Evolutionary conservation across 306 rosid species (phyloP).

Genomic region (Geum urbanum): DNA sequence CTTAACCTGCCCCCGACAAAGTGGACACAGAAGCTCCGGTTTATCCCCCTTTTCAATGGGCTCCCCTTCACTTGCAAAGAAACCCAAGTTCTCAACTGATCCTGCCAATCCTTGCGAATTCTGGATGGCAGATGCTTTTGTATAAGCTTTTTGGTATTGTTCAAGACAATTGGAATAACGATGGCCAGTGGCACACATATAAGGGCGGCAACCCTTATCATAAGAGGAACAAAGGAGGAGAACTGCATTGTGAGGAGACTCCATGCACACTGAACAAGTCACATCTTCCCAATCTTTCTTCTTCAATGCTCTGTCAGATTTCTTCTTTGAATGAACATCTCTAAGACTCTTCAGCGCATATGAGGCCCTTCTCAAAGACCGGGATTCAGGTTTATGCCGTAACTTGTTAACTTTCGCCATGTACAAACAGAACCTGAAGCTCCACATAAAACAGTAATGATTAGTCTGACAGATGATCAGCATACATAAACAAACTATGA

Average conservation of each 20-base stretch:
- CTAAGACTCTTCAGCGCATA: slow-evolving; percentile 40
- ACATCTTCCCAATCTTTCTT: slow-evolving; percentile 82
- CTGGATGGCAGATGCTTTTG: slow-evolving; percentile 52
- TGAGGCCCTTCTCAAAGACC: slow-evolving; percentile 17
- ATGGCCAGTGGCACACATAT: slow-evolving; percentile 90
- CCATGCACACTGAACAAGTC: slow-evolving; percentile 93
- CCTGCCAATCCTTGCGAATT: slow-evolving; percentile 33
- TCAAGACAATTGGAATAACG: slow-evolving; percentile 95
- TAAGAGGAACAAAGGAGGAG: slow-evolving; percentile 96
- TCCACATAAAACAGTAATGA: slow-evolving; percentile 15
- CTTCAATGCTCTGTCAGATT: slow-evolving; percentile 40
- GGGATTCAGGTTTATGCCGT: slow-evolving; percentile 15
- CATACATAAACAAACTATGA: not conserved
- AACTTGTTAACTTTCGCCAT: slow-evolving; percentile 47
- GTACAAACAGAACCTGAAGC: slow-evolving; percentile 30
- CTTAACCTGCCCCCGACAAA: slow-evolving; percentile 89
- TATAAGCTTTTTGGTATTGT: slow-evolving; percentile 84
- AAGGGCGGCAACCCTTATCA: slow-evolving; percentile 94
- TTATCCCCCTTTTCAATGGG: slow-evolving; percentile 38
- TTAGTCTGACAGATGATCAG: not conserved
- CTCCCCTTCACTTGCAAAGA: slow-evolving; percentile 43
- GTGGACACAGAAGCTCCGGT: slow-evolving; percentile 91
- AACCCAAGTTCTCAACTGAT: slow-evolving; percentile 33
- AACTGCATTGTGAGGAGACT: slow-evolving; percentile 95
- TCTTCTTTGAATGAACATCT: slow-evolving; percentile 43